phyloP scores from a whole-genome alignment of 805 yeast genomes.

The Kluyveromyces wickerhamii region DNA sequence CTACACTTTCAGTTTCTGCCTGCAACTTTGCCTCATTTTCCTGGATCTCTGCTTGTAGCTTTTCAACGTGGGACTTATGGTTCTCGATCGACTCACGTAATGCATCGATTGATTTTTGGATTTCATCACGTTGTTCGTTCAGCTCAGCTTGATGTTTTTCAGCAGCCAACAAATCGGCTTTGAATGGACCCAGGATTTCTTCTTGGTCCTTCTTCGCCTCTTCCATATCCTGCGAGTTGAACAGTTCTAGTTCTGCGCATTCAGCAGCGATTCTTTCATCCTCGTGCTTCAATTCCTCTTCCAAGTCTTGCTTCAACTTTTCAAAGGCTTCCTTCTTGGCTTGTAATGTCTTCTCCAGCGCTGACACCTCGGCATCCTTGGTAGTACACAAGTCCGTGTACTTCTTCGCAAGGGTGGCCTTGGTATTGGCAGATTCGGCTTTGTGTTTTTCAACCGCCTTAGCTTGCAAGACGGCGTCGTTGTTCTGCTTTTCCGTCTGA shows the following conservation, averaged over 20 bases:
- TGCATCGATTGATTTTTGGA: constrained; percentile 37
- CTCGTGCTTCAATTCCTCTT: constrained; percentile 31
- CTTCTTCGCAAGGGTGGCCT: constrained; percentile 33
- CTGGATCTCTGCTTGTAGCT: constrained; percentile 28
- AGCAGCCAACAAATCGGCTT: constrained; percentile 35
- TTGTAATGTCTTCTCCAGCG: constrained; percentile 35
- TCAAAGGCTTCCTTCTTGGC: constrained; percentile 27
- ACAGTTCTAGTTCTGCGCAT: constrained; percentile 23
- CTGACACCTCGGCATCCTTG: constrained; percentile 32
- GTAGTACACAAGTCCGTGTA: constrained; percentile 23
- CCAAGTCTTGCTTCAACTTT: constrained; percentile 35
- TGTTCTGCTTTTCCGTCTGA: constrained; percentile 32
- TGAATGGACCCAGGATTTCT: constrained; percentile 35
- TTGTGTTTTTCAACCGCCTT: constrained; percentile 42
- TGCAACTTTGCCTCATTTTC: constrained; percentile 23
- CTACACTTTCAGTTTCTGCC: constrained; percentile 27
- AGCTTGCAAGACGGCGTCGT: constrained; percentile 33
- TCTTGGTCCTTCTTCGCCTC: constrained; percentile 27
- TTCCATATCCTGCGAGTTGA: constrained; percentile 23
- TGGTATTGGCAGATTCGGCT: constrained; percentile 39
- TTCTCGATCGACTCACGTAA: constrained; percentile 30
- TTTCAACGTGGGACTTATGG: constrained; percentile 30
- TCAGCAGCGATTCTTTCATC: constrained; percentile 17
- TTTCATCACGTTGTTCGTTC: constrained; percentile 30
- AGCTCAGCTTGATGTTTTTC: constrained; percentile 30